phyloP scores from a whole-genome alignment of 805 yeast species.

The Ogataea glucozyma region DNA sequence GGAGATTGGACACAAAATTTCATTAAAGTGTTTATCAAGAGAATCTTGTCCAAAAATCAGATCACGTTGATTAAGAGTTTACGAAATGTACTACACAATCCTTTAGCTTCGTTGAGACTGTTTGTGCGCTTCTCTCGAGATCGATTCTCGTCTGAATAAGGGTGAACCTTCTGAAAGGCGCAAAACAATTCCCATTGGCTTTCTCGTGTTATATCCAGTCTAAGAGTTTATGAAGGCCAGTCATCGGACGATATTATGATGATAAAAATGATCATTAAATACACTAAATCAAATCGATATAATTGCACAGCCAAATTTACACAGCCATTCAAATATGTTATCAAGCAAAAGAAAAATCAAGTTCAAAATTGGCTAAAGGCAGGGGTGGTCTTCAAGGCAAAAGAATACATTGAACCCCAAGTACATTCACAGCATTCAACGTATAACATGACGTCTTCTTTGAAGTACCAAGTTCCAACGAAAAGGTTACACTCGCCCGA shows the following conservation, averaged over 20 bases:
- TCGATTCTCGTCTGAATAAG: not conserved
- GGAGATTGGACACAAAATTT: conserved; percentile 7
- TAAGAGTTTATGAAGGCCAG: no score
- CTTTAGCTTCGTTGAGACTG: not conserved
- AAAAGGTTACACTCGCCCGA: conserved; percentile 33
- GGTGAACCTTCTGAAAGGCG: no score
- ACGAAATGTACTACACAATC: conserved; percentile 1
- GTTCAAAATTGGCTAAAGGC: no score
- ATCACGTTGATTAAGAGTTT: conserved; percentile 7
- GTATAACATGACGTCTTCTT: not conserved
- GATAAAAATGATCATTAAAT: not conserved
- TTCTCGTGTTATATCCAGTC: no score
- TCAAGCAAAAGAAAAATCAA: no score
- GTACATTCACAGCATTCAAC: not conserved
- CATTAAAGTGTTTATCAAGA: conserved; percentile 10
- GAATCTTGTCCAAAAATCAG: conserved; percentile 13
- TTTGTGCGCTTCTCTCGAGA: not conserved
- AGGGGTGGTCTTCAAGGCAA: no score
- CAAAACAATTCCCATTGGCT: not conserved
- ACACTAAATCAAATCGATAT: not conserved
- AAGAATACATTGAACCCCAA: no score
- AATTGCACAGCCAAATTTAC: no score
- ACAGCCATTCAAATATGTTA: no score
- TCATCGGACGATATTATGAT: no score
- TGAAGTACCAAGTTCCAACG: conserved; percentile 17